These are phyloP conservation scores for Russula lepida DNA, from an alignment of 768 basidiomycete species.

Conservation along the genomic window DNA sequence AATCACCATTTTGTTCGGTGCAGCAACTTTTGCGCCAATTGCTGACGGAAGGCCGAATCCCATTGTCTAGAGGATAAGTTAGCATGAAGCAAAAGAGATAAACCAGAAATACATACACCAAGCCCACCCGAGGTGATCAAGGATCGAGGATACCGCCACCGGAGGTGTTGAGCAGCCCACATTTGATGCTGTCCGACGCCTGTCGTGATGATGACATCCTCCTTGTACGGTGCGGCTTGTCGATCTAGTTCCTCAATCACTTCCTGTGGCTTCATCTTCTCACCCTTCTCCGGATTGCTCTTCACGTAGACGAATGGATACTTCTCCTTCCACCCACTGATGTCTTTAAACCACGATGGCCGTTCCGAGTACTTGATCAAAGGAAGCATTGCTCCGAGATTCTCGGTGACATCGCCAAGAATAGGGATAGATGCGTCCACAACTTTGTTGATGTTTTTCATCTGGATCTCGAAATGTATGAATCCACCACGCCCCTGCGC, in stretches of 20 bases:
- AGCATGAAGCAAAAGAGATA: constrained; percentile 1
- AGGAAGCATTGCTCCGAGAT: constrained; percentile 75
- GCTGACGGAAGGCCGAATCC: constrained; percentile 93
- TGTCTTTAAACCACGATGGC: constrained; percentile 73
- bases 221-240: constrained; percentile 73
- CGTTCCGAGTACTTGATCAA: constrained; percentile 58
- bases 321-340: constrained; percentile 73
- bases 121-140: constrained; percentile 94
- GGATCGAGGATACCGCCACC: constrained; percentile 81
- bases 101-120: constrained; percentile 49
- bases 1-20: constrained; percentile 85
- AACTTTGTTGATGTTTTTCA: constrained; percentile 99
- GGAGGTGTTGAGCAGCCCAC: constrained; percentile 95
- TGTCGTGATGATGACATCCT: constrained; percentile 80
- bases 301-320: constrained; percentile 88
- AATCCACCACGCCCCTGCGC: constrained; percentile 84
- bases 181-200: constrained; percentile 99
- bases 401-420: constrained; percentile 86
- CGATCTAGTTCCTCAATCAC: constrained; percentile 87
- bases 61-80: constrained; percentile 65
- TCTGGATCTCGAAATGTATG: constrained; percentile 98
- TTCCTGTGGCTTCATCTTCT: constrained; percentile 90
- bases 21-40: constrained; percentile 95
- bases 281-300: constrained; percentile 42
- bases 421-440: constrained; percentile 90